Percentiles rank a stretch among this genome's conserved stretches.
These are phyloP conservation scores for Cyclotella distinguenda DNA, from an alignment of 108 stramenopile genomes.

Conservation along the genomic window DNA sequence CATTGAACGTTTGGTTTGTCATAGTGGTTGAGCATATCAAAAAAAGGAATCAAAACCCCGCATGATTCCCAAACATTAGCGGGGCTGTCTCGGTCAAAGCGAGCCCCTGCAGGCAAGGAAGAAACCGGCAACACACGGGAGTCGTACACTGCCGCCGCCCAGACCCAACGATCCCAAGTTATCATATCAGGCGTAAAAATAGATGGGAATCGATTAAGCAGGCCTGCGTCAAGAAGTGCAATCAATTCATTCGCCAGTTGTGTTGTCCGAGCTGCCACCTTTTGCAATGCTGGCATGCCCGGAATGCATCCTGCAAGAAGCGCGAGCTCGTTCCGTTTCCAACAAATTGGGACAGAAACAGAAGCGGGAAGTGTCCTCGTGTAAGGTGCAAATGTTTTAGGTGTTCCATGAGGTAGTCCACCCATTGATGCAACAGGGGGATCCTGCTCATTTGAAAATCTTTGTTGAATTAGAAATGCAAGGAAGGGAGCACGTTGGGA, in stretches of 20 bases:
- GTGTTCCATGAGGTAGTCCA: constrained; percentile 33
- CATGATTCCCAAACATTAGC: constrained; percentile 72
- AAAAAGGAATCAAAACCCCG: constrained; percentile 81
- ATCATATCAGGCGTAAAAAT: constrained; percentile 73
- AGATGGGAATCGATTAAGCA: constrained; percentile 62
- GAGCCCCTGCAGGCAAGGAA: constrained; percentile 47
- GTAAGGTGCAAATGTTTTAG: constrained; percentile 81
- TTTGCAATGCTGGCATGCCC: constrained; percentile 70
- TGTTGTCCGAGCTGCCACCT: constrained; percentile 70
- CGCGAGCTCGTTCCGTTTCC: constrained; percentile 85
- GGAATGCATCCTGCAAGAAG: constrained; percentile 77
- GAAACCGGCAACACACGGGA: constrained; percentile 66
- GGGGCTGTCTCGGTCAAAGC: constrained; percentile 23
- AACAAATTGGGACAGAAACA: constrained; percentile 78
- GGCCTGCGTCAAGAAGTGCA: constrained; percentile 74
- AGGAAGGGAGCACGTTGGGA: constrained; percentile 43
- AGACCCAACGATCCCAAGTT: constrained; percentile 91
- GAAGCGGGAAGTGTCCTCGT: constrained; percentile 81
- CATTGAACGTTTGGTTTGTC: constrained; percentile 64
- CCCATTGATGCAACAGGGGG: constrained; percentile 48
- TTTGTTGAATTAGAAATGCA: constrained; percentile 75
- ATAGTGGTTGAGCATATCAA: constrained; percentile 91
- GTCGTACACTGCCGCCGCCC: constrained; percentile 78
- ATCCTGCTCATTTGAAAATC: constrained; percentile 58
- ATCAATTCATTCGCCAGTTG: constrained; percentile 72